Evolutionary conservation across 345 rosid genomes (phyloP).

Genomic region (Populus euphratica): DNA sequence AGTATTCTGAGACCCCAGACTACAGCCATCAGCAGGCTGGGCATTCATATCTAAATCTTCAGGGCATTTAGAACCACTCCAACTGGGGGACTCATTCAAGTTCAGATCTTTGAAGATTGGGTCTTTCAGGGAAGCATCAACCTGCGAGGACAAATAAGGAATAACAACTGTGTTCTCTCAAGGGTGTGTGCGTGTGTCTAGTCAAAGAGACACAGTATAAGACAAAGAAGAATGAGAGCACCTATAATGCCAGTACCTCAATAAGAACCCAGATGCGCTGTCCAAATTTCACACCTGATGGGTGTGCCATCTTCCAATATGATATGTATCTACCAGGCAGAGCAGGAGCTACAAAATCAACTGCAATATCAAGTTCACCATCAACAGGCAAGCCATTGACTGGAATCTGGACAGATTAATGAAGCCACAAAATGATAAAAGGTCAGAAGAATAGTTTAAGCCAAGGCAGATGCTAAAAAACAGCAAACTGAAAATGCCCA

Average conservation of each 20-base stretch:
- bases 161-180: neutral
- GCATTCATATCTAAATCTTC: conserved; percentile 33
- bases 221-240: neutral
- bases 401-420: conserved; percentile 50
- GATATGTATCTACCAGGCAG: conserved; percentile 78
- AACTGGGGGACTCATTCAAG: conserved; percentile 62
- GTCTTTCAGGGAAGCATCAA: conserved; percentile 49
- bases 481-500: conserved; percentile 10
- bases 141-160: conserved; percentile 35
- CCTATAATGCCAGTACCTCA: conserved; percentile 38
- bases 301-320: conserved; percentile 82
- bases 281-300: conserved; percentile 69
- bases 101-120: conserved; percentile 41
- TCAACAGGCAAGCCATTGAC: conserved; percentile 54
- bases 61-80: conserved; percentile 19
- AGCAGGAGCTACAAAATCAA: conserved; percentile 71
- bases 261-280: conserved; percentile 94
- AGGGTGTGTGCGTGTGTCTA: neutral
- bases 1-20: conserved; percentile 17
- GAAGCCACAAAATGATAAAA: neutral
- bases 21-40: conserved; percentile 31
- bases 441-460: neutral
- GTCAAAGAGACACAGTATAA: neutral
- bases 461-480: neutral
- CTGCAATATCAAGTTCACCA: conserved; percentile 65